Evolutionary conservation across 441 rosid genomes (phyloP).

Genomic region (Isatis lusitanica): DNA sequence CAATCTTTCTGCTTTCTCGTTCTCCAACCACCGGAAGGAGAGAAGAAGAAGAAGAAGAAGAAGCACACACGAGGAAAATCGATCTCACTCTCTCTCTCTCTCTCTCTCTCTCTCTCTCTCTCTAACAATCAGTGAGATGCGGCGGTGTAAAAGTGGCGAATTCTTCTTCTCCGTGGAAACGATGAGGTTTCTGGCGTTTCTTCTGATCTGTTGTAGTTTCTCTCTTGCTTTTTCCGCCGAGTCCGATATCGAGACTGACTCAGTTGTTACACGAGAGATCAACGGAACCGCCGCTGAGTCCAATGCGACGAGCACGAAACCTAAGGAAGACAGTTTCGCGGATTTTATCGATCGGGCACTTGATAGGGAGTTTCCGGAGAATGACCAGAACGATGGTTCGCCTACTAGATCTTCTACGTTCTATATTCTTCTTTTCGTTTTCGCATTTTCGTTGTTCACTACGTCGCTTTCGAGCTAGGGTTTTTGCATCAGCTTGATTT

Average conservation of each 20-base stretch:
- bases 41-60: slow-evolving; percentile 11
- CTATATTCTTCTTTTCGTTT: neutral
- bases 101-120: neutral
- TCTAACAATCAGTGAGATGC: slow-evolving; percentile 22
- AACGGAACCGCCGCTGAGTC: slow-evolving; percentile 51
- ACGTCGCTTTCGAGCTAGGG: slow-evolving; percentile 31
- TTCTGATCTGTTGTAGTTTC: slow-evolving; percentile 44
- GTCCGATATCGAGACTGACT: slow-evolving; percentile 39
- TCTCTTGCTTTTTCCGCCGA: slow-evolving; percentile 42
- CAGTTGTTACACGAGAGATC: slow-evolving; percentile 42
- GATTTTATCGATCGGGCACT: slow-evolving; percentile 93
- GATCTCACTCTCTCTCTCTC: slow-evolving; percentile 13
- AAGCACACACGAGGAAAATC: slow-evolving; percentile 15
- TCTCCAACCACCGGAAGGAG: slow-evolving; percentile 37
- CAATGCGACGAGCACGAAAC: slow-evolving; percentile 56
- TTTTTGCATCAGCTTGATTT: slow-evolving; percentile 28
- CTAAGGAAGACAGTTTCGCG: slow-evolving; percentile 80
- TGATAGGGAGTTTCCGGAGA: slow-evolving; percentile 92
- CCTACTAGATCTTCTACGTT: slow-evolving; percentile 53
- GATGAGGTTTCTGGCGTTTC: slow-evolving; percentile 44
- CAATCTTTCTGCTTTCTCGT: slow-evolving; percentile 33
- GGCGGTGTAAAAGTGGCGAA: slow-evolving; percentile 17
- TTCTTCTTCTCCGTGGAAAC: slow-evolving; percentile 26
- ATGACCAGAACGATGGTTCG: slow-evolving; percentile 76
- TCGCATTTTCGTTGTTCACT: slow-evolving; percentile 15